These are phyloP conservation scores for Boletus vermiculosoides DNA, from an alignment of 768 basidiomycete species.

Conservation along the genomic window DNA sequence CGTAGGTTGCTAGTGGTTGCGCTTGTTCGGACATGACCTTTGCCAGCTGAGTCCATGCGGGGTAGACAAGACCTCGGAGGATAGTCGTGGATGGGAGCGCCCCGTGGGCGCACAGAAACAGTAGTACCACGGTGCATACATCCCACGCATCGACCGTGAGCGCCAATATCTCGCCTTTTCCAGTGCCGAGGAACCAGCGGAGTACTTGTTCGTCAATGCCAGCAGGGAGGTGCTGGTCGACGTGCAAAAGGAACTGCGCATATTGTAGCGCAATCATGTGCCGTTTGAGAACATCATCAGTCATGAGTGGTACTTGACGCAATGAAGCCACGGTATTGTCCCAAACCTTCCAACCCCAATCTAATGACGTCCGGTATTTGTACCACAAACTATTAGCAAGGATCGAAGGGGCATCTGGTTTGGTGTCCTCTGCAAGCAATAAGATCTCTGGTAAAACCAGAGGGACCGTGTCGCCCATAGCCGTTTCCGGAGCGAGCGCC, in stretches of 20 bases:
- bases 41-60: constrained; percentile 67
- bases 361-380: constrained; percentile 66
- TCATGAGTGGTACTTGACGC: constrained; percentile 63
- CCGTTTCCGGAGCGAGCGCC: constrained; percentile 43
- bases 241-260: constrained; percentile 65
- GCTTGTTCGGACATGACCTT: constrained; percentile 38
- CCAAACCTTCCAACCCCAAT: constrained; percentile 86
- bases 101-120: constrained; percentile 64
- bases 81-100: constrained; percentile 73
- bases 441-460: constrained; percentile 59
- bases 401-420: constrained; percentile 59
- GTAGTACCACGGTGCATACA: constrained; percentile 56
- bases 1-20: constrained; percentile 46
- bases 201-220: constrained; percentile 71
- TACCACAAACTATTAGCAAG: constrained; percentile 82
- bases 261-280: constrained; percentile 61
- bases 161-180: constrained; percentile 59
- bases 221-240: constrained; percentile 73
- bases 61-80: constrained; percentile 72
- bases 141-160: constrained; percentile 67
- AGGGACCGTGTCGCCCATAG: constrained; percentile 36
- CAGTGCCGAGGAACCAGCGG: constrained; percentile 69
- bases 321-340: constrained; percentile 76
- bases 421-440: constrained; percentile 56
- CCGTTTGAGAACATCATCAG: constrained; percentile 44